A percentile compares a stretch with the other conserved stretches of the same genome.
These are phyloP conservation scores for Aureobasidium vineae DNA, from an alignment of 2,329 filamentous ascomycete genomes.

Conservation along the genomic window DNA sequence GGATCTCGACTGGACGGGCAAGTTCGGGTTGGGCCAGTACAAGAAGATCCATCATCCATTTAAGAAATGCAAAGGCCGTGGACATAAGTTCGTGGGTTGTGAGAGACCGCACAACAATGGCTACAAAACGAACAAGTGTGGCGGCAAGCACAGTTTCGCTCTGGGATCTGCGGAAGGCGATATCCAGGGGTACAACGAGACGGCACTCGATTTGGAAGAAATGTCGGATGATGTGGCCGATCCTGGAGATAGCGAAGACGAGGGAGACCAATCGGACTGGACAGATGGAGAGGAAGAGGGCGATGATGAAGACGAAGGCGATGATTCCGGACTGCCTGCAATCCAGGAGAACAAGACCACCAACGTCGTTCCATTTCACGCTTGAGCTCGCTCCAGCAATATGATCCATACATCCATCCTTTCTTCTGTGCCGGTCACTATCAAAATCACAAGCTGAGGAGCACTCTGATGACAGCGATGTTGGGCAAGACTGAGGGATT, in stretches of 20 bases:
- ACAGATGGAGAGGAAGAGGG: background rate
- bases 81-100: background rate
- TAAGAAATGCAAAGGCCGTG: background rate
- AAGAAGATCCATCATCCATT: slow-evolving; percentile 4
- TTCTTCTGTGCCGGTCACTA: no score
- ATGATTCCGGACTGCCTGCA: background rate
- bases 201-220: background rate
- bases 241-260: background rate
- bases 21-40: background rate
- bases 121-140: background rate
- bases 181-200: background rate
- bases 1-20: background rate
- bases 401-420: no score
- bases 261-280: background rate
- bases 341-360: no score
- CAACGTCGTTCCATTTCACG: no score
- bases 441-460: background rate
- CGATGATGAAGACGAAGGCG: background rate
- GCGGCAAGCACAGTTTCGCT: background rate
- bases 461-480: background rate
- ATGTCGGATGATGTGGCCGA: background rate
- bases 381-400: no score
- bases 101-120: slow-evolving; percentile 4
- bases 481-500: no score
- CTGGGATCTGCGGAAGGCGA: background rate